phyloP scores from a whole-genome alignment of 2,329 filamentous ascomycete genomes.

The Hymenoscyphus albidus region DNA sequence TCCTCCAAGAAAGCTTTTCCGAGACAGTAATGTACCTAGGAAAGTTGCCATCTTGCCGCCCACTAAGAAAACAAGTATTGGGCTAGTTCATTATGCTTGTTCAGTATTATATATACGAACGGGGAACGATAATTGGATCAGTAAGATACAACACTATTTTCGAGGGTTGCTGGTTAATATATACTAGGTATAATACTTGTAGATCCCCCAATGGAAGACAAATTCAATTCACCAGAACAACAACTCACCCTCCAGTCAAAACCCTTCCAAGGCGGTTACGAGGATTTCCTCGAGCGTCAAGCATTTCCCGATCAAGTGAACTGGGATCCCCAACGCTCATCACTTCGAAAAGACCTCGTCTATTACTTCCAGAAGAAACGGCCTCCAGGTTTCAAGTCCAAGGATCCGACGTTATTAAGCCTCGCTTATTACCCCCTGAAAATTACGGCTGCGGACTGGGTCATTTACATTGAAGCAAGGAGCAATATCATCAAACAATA shows the following conservation, averaged over 20 bases:
- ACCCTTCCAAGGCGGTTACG: constrained; percentile 12
- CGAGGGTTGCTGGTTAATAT: neutral
- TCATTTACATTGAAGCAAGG: constrained; percentile 13
- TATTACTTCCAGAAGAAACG: constrained; percentile 10
- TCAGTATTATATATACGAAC: neutral
- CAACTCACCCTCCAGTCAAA: constrained; percentile 5
- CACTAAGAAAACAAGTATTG: constrained; percentile 3
- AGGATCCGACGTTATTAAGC: constrained; percentile 7
- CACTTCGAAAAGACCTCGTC: constrained; percentile 8
- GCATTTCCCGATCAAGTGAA: neutral
- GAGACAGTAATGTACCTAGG: constrained; percentile 11
- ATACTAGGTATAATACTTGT: constrained; percentile 4
- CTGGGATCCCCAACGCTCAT: neutral
- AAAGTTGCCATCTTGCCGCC: constrained; percentile 7
- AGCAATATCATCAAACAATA: constrained; percentile 7
- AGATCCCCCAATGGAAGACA: neutral
- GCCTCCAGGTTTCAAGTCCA: constrained; percentile 8
- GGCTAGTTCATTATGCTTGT: constrained; percentile 6
- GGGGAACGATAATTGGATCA: neutral
- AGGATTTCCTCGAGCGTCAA: constrained; percentile 11
- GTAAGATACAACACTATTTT: neutral
- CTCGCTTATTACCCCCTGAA: constrained; percentile 16
- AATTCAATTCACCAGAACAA: constrained; percentile 2
- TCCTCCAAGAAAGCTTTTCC: constrained; percentile 2
- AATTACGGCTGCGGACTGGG: constrained; percentile 15